Evolutionary conservation across 139 green algal genomes (phyloP).

Genomic region (Micractinium conductrix): DNA sequence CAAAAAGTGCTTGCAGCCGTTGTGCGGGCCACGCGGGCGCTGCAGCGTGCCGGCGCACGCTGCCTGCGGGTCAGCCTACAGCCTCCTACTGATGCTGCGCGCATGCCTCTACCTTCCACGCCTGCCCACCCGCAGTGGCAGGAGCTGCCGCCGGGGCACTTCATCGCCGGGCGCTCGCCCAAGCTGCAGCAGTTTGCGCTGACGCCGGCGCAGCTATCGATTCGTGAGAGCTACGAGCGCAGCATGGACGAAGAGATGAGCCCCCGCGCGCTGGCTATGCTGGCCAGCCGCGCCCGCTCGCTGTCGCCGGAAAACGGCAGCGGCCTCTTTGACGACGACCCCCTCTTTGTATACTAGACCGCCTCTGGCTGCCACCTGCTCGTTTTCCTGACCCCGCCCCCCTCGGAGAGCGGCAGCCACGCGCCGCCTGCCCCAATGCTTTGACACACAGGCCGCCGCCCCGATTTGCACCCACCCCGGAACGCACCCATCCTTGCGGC

Average conservation of each 20-base stretch:
- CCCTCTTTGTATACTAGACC: not conserved
- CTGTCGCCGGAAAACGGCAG: not conserved
- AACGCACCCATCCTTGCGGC: too few relatives aligned
- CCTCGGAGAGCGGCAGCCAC: too few relatives aligned
- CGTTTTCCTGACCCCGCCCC: too few relatives aligned
- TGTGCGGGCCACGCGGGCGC: too few relatives aligned
- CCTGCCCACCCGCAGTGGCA: conserved; percentile 49
- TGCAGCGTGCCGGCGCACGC: too few relatives aligned
- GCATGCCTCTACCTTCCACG: not conserved
- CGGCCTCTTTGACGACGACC: not conserved
- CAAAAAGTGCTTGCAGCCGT: too few relatives aligned
- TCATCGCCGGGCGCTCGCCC: conserved; percentile 47
- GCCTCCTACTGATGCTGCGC: not conserved
- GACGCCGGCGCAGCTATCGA: conserved; percentile 66
- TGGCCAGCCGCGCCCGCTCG: not conserved
- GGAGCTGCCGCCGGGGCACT: conserved; percentile 76
- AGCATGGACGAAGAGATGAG: conserved; percentile 48
- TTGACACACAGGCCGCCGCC: too few relatives aligned
- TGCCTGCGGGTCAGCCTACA: not conserved
- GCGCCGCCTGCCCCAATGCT: too few relatives aligned
- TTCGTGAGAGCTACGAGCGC: conserved; percentile 30
- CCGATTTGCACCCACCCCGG: too few relatives aligned
- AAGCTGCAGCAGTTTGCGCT: conserved; percentile 79
- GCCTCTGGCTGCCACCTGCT: too few relatives aligned
- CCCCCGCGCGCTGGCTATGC: not conserved